Evolutionary conservation across 2,329 filamentous ascomycete genomes (phyloP), one percentile per base, ranked within the genome.

Genomic region (Ceratocystis papillata): DNA sequence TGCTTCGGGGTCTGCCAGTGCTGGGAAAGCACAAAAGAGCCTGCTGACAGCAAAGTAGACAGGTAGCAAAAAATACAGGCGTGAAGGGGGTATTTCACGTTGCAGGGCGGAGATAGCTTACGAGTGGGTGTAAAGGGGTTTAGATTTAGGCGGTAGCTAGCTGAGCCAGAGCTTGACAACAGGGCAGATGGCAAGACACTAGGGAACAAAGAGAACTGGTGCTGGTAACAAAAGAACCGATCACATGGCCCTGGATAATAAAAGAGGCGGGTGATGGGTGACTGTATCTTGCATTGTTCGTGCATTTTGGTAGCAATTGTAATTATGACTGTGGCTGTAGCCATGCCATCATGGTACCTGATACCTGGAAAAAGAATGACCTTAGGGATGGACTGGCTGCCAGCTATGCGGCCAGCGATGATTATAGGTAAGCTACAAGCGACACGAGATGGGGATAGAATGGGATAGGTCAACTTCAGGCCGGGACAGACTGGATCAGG

Each of bases 391-490:
- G 48, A 25, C 6, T 50, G 48, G 48, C 7, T 50, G 48, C 48
- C 48, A 50, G 48, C 48, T 50, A 50, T 50, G 48, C 6, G n/a
- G 48, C 48, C 48, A 50, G 48, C 48, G 8, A 50, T 50, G 48
- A 50, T 4, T 20, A 20, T 25, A 12, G 37, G 48, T 50, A 50
- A 50, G 20, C 48, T 50, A 50, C 10, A 15, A 15, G 37, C 37
- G 37, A 41, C 48, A 50, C 37, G 48, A 7, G n/a, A 50, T 22
- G 17, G n/a, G 7, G n/a, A 50, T 12, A 50, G 48, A 25, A 50
- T 50, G 48, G 10, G 48, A 50, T 22, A 50, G 48, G 48, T 50
- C 48, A 12, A 20, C 48, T 50, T 41, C 17, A 50, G 48, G 48
- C 48, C 48, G 48, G 48, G 20, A 20, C n/a, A 50, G 48, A 20